Evolutionary conservation across 1,139 yeast genomes (phyloP), one percentile per base, ranked within the genome.

Genomic region (Diutina ranongensis): DNA sequence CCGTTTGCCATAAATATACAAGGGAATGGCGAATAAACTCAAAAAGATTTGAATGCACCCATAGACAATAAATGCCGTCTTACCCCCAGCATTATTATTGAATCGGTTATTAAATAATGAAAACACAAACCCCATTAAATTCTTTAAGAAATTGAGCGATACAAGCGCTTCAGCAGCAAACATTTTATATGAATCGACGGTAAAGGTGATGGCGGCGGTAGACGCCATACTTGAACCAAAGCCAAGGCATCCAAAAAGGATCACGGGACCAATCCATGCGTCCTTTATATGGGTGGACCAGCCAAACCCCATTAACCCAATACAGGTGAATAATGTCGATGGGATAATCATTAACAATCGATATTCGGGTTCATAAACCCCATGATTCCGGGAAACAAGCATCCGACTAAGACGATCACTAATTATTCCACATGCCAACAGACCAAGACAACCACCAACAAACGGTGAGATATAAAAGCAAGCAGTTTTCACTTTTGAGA

Each of bases 321-420:
- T 51, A n/a, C 58, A 51, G 42, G 73, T 65, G 38, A 74, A 57
- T 20, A 74, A 62, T 0, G 80, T 55, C 7, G 80, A 52, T 1
- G 81, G 80, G 5, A 73, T 45, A 32, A 76, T 61, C 82, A 78
- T 76, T 18, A 76, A 49, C 38, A 78, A 61, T 42, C 84, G 65
- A 54, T 72, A 77, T 55, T 78, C 84, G 2, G 84, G 83, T 60
- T 78, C 84, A 57, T 77, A 78, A 13, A 74, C 59, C 2, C 83
- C 83, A 33, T 65, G 57, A 50, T 78, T 78, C 40, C 59, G 60
- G 18, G 54, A 49, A 12, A 71, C 68, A 46, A 67, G 49, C 44
- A 46, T 58, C 47, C 74, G 54, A 19, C 69, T 72, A 22, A 77
- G 44, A 25, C 67, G 50, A 54, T 78, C 84, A 4, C 79, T 71